Evolutionary conservation across 257 asterid species (phyloP), one percentile per base, ranked within the genome.

Genomic region (Solanum bulbocastanum): DNA sequence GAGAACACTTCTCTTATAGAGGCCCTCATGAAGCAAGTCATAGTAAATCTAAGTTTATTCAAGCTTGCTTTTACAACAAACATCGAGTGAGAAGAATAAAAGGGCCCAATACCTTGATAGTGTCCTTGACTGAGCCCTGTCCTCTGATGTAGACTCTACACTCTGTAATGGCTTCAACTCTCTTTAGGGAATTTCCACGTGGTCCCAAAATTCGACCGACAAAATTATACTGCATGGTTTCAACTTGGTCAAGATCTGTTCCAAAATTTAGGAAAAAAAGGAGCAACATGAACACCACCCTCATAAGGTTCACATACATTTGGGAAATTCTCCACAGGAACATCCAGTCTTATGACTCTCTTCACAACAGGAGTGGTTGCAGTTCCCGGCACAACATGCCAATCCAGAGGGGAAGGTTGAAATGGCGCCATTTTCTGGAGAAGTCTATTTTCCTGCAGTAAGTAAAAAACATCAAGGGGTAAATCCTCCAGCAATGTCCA

Each of bases 201-300:
- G 96, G 96, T 69, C 98, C 96, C 60, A 95, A 89, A 89, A 95
- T 94, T 88, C 98, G 93, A 81, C 98, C 98, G 15, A 95, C 98
- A 91, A 95, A 95, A 89, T 95, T 95, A 92, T 91, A 95, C 98
- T 95, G 93, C 88, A 91, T 13, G 75, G 81, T 44, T 90, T 87
- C 11, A 16, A 68, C 35, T 86, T 86, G 42, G 32, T 86, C 87
- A 86, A 84, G 60, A 66, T 85, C 52, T 37, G 30, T 8, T 37
- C 27, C 49, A 32, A 46, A 15, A 74, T 37, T 44, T 52, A 56
- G 73, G 73, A 40, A 87, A 15, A 73, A 86, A 82, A 88, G 37
- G 52, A 65, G 68, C 10, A 71, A 73, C 81, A 72, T 49, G 36
- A 84, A 66, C 66, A 40, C 35, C 37, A 52, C 66, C 68, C 16